These are phyloP conservation scores for Globisporangium acanthophoron DNA, from an alignment of 352 stramenopile genomes.

Conservation along the genomic window DNA sequence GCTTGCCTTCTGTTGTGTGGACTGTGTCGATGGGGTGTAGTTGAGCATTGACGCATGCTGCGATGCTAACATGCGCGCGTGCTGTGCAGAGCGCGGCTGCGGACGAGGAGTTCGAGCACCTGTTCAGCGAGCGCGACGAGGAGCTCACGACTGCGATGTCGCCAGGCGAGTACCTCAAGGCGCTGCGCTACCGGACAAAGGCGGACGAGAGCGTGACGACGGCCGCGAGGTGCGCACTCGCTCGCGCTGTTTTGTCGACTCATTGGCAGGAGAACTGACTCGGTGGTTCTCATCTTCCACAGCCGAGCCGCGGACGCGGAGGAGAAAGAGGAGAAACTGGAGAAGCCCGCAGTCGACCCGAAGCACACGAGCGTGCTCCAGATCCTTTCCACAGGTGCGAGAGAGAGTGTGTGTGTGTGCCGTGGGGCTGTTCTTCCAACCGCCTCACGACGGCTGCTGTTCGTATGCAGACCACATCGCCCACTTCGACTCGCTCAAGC, in stretches of 20 bases:
- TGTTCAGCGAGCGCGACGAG: conserved; percentile 81
- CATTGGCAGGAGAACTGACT: not conserved
- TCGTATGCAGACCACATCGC: conserved; percentile 28
- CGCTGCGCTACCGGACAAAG: conserved; percentile 60
- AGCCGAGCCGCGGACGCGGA: conserved; percentile 27
- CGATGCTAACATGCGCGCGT: not conserved
- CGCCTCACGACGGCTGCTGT: not conserved
- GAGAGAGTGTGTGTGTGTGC: no score
- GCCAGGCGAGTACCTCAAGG: conserved; percentile 62
- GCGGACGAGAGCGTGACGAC: conserved; percentile 17
- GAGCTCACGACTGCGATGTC: conserved; percentile 68
- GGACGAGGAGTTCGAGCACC: conserved; percentile 74
- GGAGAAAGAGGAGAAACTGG: conserved; percentile 35
- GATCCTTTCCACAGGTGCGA: conserved; percentile 20
- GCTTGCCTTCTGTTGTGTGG: not conserved
- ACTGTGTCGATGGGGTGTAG: no score
- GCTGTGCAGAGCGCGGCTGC: conserved; percentile 16
- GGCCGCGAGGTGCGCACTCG: conserved; percentile 11
- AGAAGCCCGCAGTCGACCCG: conserved; percentile 21
- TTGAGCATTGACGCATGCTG: not conserved
- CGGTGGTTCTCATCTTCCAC: not conserved
- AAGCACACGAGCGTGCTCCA: conserved; percentile 24
- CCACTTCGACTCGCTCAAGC: conserved; percentile 38
- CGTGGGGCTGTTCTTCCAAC: no score
- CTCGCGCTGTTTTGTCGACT: no score